Base-by-base conservation (phyloP, 2,329 filamentous ascomycete genomes). In the Aspergillus aculeatinus region DNA sequence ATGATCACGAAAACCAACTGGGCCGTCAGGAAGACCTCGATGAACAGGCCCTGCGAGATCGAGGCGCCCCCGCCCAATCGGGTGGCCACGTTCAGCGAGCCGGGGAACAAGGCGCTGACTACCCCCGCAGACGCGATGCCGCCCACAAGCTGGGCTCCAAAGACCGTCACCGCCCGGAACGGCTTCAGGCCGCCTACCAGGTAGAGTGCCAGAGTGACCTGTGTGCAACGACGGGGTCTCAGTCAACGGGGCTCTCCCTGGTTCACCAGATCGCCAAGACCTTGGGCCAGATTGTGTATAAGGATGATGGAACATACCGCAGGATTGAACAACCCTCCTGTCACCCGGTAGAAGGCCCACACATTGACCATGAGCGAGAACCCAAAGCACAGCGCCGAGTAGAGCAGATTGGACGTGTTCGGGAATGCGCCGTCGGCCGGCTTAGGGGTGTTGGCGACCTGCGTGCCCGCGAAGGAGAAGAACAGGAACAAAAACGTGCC, bases 1-100 rank as follows among this genome's bases (percentile, higher is more conserved):
- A 87, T 84, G 31, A 89, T 84, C 2, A 86, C 83, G 56, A 89
- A 79, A 7, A 89, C 82, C 10, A 90, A 78, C 69, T 88, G 81
- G 0, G 85, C 78, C 0, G 87, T 89, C 42, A 89, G 78, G 67
- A 89, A 87, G 77, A 87, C 83, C 72, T 89, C 87, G 51, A 89
- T 82, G 68, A 89, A 88, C 47, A 89, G 76, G 6, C 87, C 87
- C 60, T 85, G 86, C 0, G 78, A 78, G 10, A 81, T 76, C 60
- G 76, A 83, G 4, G 83, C 78, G 12, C 81, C 82, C 11, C 78
- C 77, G 1, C 79, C 79, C 2, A 89, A 79, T 4, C 77, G 76
- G n/a, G 87, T 89, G 52, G 76, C 76, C 5, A 87, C 85, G 5
- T 79, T 77, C 19, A 87, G 70, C 2, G 78, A 74, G 0, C 83